Evolutionary conservation across 73 alveolate species (phyloP).

Genomic region (Uronychia setigera): DNA sequence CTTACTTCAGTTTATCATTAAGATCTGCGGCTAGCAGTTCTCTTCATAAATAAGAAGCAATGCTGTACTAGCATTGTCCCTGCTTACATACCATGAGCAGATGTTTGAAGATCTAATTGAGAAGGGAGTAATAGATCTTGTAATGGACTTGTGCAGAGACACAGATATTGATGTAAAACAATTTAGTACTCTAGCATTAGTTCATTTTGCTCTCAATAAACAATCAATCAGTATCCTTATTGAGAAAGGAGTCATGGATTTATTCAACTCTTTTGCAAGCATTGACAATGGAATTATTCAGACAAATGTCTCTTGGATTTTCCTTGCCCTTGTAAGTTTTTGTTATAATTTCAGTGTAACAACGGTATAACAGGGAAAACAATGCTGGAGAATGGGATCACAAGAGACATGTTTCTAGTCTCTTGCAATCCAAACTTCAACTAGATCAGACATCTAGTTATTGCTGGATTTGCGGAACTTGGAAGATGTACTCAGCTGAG

Average conservation of each 20-base stretch:
- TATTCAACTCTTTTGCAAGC: conserved; percentile 58
- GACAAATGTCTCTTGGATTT: conserved; percentile 72
- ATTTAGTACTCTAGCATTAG: conserved; percentile 54
- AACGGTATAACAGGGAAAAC: conserved; percentile 69
- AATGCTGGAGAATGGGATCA: conserved; percentile 71
- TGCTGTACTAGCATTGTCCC: conserved; percentile 64
- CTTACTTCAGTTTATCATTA: conserved; percentile 48
- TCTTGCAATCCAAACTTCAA: conserved; percentile 66
- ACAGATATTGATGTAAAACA: conserved; percentile 57
- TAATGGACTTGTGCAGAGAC: conserved; percentile 66
- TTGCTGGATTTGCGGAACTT: conserved; percentile 73
- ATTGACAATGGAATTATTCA: conserved; percentile 41
- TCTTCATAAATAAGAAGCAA: conserved; percentile 50
- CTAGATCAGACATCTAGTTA: conserved; percentile 64
- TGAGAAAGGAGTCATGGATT: conserved; percentile 66
- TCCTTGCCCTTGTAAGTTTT: conserved; percentile 39
- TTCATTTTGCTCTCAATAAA: conserved; percentile 71
- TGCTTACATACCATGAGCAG: conserved; percentile 64
- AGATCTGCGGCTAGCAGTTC: conserved; percentile 27
- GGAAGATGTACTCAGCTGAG: conserved; percentile 62
- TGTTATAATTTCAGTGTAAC: conserved; percentile 31
- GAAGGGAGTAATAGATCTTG: conserved; percentile 68
- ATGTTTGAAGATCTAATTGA: conserved; percentile 58
- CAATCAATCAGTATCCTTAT: conserved; percentile 51
- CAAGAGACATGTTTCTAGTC: conserved; percentile 73